Conservation (phyloP, 495 filamentous ascomycete genomes). For the Aspergillus ellipticus region DNA sequence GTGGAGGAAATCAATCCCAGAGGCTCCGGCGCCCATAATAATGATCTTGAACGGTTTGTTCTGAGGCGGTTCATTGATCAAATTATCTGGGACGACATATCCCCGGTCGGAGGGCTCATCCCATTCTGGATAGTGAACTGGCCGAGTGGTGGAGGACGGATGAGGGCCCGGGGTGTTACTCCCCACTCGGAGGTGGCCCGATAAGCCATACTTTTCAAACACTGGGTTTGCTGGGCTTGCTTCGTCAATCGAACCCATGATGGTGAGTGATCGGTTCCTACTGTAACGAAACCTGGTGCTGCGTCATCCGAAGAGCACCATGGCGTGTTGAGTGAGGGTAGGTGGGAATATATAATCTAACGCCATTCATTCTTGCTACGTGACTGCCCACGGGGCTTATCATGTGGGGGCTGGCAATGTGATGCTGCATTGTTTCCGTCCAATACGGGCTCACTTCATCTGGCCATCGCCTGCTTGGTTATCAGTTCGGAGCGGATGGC, state of each 20-base stretch:
- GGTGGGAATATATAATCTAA: not conserved
- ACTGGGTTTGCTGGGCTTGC: not conserved
- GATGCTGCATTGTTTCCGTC: not conserved
- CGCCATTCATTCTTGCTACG: not conserved
- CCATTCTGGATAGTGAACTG: constrained; percentile 11
- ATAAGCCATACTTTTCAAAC: not conserved
- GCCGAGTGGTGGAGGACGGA: constrained; percentile 3
- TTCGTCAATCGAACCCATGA: not conserved
- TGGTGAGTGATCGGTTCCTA: not conserved
- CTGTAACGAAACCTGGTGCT: too few species aligned
- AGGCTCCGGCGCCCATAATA: constrained; percentile 10
- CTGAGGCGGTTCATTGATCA: constrained; percentile 9
- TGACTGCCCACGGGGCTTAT: not conserved
- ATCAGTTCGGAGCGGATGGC: too few species aligned
- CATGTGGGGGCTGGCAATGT: not conserved
- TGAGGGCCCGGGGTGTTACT: constrained; percentile 11
- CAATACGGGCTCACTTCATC: too few species aligned
- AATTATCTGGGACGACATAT: not conserved
- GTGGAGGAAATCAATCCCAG: constrained; percentile 15
- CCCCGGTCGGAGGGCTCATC: constrained; percentile 6
- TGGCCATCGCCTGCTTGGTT: too few species aligned
- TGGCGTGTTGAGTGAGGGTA: too few species aligned
- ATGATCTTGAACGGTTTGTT: constrained; percentile 11
- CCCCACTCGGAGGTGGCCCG: not conserved
- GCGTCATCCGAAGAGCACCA: not conserved